These are phyloP conservation scores for Raddia guianensis DNA, from an alignment of 176 grass and related monocot species.

Conservation along the genomic window DNA sequence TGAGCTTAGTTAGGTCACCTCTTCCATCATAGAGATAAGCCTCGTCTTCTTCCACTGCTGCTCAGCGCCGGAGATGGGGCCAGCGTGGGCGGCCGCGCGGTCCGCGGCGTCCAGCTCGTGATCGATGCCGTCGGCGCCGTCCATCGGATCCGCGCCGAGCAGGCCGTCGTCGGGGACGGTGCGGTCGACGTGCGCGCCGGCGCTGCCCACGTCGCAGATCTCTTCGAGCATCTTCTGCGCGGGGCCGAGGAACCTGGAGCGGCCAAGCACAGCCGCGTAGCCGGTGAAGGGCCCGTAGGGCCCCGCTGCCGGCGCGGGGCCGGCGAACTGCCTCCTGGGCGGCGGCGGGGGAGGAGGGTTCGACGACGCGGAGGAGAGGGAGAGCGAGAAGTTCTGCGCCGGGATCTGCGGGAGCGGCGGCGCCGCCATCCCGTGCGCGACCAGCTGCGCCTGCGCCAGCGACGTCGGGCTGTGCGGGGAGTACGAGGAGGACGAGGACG, in stretches of 20 bases:
- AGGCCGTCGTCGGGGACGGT: conserved; percentile 38
- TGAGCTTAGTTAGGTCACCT: conserved; percentile 49
- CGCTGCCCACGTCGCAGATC: conserved; percentile 73
- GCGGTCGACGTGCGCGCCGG: conserved; percentile 33
- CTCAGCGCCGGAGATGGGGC: conserved; percentile 58
- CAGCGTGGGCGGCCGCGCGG: conserved; percentile 37
- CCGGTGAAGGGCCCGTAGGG: conserved; percentile 80
- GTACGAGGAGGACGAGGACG: conserved; percentile 60
- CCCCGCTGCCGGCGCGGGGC: background rate
- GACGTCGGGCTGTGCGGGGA: conserved; percentile 52
- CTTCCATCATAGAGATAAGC: conserved; percentile 95
- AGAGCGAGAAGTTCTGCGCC: conserved; percentile 65
- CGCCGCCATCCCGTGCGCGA: conserved; percentile 30
- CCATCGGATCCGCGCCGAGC: conserved; percentile 57
- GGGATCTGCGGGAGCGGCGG: conserved; percentile 50
- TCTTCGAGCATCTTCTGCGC: conserved; percentile 84
- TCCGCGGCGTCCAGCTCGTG: conserved; percentile 52
- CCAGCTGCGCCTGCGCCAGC: conserved; percentile 44
- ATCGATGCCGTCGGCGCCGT: conserved; percentile 34
- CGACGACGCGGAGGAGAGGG: conserved; percentile 59
- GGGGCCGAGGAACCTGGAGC: conserved; percentile 80
- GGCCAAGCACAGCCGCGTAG: conserved; percentile 76
- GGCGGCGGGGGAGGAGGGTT: conserved; percentile 9
- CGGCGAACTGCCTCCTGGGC: conserved; percentile 24
- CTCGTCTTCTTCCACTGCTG: conserved; percentile 95